phyloP scores from a whole-genome alignment of 2,329 filamentous ascomycete species.

The Tolypocladium endophyticum region DNA sequence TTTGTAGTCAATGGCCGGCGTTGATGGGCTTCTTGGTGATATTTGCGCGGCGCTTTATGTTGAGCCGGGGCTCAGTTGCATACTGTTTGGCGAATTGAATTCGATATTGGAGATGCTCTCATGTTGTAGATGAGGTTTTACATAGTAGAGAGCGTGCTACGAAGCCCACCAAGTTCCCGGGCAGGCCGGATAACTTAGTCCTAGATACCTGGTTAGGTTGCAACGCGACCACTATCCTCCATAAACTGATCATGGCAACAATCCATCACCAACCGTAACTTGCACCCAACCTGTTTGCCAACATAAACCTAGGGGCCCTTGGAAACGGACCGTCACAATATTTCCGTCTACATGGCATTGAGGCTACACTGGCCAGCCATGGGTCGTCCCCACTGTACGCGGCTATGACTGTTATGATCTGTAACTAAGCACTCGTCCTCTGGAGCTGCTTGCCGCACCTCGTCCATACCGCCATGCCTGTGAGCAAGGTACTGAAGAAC shows the following conservation, averaged over 20 bases:
- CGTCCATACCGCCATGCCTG: conserved; percentile 52
- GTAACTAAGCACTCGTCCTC: neutral
- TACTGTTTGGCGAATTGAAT: neutral
- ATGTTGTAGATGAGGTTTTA: too few species aligned
- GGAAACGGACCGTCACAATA: too few species aligned
- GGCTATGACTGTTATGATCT: too few species aligned
- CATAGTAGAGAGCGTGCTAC: too few species aligned
- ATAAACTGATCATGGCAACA: too few species aligned
- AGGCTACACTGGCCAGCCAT: neutral
- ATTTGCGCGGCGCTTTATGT: neutral
- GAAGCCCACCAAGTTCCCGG: too few species aligned
- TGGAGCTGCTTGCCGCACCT: conserved; percentile 23
- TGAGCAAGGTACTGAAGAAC: conserved; percentile 51
- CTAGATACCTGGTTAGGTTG: too few species aligned
- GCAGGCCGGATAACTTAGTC: too few species aligned
- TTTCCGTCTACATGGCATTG: neutral
- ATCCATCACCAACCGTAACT: too few species aligned
- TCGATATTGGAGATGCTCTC: neutral
- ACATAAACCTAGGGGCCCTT: too few species aligned
- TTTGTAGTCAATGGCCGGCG: conserved; percentile 56
- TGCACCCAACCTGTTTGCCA: too few species aligned
- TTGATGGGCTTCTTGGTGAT: conserved; percentile 8
- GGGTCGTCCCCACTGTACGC: neutral
- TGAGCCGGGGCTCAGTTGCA: neutral
- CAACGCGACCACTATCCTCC: too few species aligned